phyloP scores from a whole-genome alignment of 2,329 filamentous ascomycete genomes.

The Penicillium sp. region DNA sequence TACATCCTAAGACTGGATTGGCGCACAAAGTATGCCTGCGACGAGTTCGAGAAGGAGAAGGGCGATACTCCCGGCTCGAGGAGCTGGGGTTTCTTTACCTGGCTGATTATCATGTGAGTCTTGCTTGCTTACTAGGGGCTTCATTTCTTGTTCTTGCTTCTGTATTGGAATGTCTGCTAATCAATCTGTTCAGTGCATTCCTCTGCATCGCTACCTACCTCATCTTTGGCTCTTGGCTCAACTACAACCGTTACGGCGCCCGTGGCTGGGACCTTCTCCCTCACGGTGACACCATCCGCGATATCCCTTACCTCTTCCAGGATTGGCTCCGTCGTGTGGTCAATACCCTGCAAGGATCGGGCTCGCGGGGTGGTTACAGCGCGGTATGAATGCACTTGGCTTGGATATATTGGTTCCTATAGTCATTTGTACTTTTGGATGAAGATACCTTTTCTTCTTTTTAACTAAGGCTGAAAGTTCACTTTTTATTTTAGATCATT shows the following conservation, averaged over 20 bases:
- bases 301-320: constrained; percentile 86
- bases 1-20: constrained; percentile 74
- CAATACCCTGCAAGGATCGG: constrained; percentile 78
- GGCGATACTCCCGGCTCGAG: constrained; percentile 41
- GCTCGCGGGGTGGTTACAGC: constrained; percentile 86
- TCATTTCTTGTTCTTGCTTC: background rate
- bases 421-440: constrained; percentile 6
- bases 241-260: constrained; percentile 95
- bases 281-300: constrained; percentile 86
- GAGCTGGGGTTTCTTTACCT: constrained; percentile 95
- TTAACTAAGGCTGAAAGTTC: background rate
- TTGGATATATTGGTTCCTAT: background rate
- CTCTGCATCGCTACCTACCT: constrained; percentile 82
- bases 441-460: background rate
- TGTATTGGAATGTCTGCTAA: background rate
- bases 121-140: background rate
- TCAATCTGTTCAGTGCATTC: constrained; percentile 64
- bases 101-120: constrained; percentile 88
- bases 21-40: constrained; percentile 85
- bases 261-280: constrained; percentile 93
- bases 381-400: constrained; percentile 65
- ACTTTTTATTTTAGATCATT: background rate
- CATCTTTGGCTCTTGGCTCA: constrained; percentile 97
- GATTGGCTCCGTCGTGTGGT: constrained; percentile 80
- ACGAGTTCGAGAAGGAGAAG: constrained; percentile 53